Conservation (phyloP, 345 rosid species). For the Noccaea bulbosa region DNA sequence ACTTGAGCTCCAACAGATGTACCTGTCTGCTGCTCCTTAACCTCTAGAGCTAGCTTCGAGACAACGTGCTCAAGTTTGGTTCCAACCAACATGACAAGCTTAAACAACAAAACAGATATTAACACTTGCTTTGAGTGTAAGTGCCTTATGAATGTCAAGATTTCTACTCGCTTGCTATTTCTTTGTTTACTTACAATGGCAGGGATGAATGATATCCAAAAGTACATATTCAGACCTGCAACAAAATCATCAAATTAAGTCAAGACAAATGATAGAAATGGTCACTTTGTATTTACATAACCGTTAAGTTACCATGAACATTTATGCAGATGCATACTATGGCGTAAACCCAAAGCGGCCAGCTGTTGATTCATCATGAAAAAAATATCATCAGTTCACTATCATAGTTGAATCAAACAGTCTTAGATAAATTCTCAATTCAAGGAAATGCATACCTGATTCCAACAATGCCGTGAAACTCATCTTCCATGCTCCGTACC, state of each 20-base stretch:
- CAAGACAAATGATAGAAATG: slow-evolving; percentile 2
- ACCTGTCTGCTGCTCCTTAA: slow-evolving; percentile 70
- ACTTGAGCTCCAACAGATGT: slow-evolving; percentile 69
- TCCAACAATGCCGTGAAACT: slow-evolving; percentile 92
- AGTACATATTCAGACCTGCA: slow-evolving; percentile 87
- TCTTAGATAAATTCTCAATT: background rate
- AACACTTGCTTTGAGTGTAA: slow-evolving; percentile 18
- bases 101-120: slow-evolving; percentile 34
- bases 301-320: slow-evolving; percentile 63
- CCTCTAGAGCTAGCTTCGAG: slow-evolving; percentile 84
- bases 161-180: background rate
- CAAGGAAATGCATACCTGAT: slow-evolving; percentile 60
- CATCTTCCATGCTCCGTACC: slow-evolving; percentile 99
- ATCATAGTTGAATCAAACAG: slow-evolving; percentile 7
- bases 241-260: slow-evolving; percentile 15
- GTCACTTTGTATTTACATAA: slow-evolving; percentile 8
- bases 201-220: slow-evolving; percentile 96
- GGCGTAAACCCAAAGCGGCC: slow-evolving; percentile 94
- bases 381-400: slow-evolving; percentile 17
- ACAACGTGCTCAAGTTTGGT: slow-evolving; percentile 94
- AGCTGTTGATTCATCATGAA: slow-evolving; percentile 56
- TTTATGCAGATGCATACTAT: slow-evolving; percentile 86
- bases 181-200: slow-evolving; percentile 68
- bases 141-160: slow-evolving; percentile 7
- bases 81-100: slow-evolving; percentile 92